Conservation (phyloP, 1,139 yeast species). For the Geotrichum reessii region DNA sequence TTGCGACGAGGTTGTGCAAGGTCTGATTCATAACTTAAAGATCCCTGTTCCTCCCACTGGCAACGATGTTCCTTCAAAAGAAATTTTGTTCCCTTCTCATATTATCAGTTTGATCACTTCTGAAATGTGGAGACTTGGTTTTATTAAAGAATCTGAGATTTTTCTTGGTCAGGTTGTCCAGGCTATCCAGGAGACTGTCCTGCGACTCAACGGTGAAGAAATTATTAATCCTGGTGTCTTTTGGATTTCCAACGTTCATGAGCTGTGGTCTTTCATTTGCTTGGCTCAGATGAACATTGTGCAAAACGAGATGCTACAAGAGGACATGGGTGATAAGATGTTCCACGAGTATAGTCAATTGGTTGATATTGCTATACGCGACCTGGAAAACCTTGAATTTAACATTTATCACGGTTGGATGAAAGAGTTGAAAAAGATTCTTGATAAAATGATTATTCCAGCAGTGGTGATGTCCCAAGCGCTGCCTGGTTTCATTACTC, state of each 20-base stretch:
- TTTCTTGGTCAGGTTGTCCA: constrained; percentile 87
- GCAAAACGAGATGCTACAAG: constrained; percentile 70
- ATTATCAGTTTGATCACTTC: constrained; percentile 85
- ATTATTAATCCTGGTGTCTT: constrained; percentile 91
- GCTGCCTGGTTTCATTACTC: constrained; percentile 92
- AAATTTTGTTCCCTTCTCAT: constrained; percentile 94
- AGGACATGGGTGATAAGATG: constrained; percentile 86
- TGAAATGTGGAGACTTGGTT: constrained; percentile 98
- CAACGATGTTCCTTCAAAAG: constrained; percentile 78
- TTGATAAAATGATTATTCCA: constrained; percentile 90
- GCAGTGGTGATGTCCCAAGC: constrained; percentile 94
- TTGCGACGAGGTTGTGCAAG: constrained; percentile 81
- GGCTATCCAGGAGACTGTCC: constrained; percentile 62
- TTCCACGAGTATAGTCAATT: constrained; percentile 83
- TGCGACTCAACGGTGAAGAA: constrained; percentile 62
- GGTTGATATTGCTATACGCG: constrained; percentile 89
- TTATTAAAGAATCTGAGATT: constrained; percentile 86
- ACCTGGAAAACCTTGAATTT: constrained; percentile 86
- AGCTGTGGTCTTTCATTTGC: constrained; percentile 86
- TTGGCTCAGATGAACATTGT: constrained; percentile 88
- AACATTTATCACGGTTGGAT: constrained; percentile 97
- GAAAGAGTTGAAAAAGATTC: constrained; percentile 86
- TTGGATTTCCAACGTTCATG: constrained; percentile 97
- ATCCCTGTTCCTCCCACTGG: constrained; percentile 79
- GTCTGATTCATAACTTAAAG: constrained; percentile 79